Evolutionary conservation across 768 basidiomycete genomes (phyloP).

Genomic region (Xerocomus brunneocitrinus): DNA sequence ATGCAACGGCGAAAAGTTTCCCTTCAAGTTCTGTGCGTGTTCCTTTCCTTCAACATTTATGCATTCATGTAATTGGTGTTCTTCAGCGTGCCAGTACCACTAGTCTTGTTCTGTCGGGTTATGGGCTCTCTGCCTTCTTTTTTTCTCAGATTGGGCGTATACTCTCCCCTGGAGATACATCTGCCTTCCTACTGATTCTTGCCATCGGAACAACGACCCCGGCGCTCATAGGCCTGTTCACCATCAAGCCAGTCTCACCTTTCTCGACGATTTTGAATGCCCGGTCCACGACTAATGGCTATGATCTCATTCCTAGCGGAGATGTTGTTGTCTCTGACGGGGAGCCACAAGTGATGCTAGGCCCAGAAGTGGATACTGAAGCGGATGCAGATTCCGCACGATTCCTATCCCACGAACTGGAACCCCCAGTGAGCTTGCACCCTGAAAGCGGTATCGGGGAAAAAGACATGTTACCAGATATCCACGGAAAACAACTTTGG

Average conservation of each 20-base stretch:
- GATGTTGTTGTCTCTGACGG: constrained; percentile 22
- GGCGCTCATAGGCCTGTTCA: constrained; percentile 70
- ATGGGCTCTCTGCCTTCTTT: constrained; percentile 87
- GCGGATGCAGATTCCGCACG: constrained; percentile 17
- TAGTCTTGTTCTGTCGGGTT: constrained; percentile 80
- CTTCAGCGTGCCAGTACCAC: constrained; percentile 69
- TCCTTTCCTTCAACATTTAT: neutral
- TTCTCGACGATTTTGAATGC: constrained; percentile 30
- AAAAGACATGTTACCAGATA: constrained; percentile 40
- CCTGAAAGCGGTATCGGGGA: constrained; percentile 5
- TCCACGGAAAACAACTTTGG: constrained; percentile 52
- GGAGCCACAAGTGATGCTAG: constrained; percentile 15
- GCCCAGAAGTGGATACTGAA: constrained; percentile 8
- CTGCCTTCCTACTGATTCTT: constrained; percentile 69
- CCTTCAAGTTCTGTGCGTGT: constrained; percentile 60
- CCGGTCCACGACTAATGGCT: constrained; percentile 11
- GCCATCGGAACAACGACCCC: constrained; percentile 74
- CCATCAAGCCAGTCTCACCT: constrained; percentile 63
- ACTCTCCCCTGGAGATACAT: constrained; percentile 73
- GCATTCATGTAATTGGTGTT: neutral
- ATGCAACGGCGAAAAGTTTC: constrained; percentile 81
- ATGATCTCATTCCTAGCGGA: constrained; percentile 14
- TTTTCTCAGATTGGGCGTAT: constrained; percentile 75
- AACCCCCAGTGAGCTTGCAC: constrained; percentile 3
- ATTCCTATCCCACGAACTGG: constrained; percentile 18